phyloP scores from a whole-genome alignment of 2,329 filamentous ascomycete species.

The Ophiognomonia clavigignenti-juglandacearum region DNA sequence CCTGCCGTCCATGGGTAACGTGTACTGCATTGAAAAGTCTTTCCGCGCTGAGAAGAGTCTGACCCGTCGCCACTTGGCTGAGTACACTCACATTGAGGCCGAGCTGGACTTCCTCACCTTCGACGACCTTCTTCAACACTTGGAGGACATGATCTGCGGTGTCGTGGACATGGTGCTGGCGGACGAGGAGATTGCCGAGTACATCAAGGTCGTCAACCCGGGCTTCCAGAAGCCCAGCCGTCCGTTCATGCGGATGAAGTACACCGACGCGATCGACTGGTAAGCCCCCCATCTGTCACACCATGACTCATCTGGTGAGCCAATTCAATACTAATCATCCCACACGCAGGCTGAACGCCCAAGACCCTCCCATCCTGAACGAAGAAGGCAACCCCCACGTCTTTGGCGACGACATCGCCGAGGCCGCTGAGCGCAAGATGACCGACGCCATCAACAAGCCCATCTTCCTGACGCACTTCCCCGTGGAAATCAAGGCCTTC shows the following conservation, averaged over 20 bases:
- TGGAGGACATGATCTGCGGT: conserved; percentile 82
- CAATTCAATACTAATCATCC: background rate
- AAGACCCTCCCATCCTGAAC: conserved; percentile 76
- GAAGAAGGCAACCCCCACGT: conserved; percentile 85
- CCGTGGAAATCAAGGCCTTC: conserved; percentile 95
- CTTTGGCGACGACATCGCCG: conserved; percentile 97
- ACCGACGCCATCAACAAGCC: conserved; percentile 93
- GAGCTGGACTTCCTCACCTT: conserved; percentile 97
- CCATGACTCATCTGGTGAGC: background rate
- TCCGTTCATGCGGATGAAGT: conserved; percentile 93
- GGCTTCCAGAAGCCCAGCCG: conserved; percentile 75
- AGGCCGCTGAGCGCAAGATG: conserved; percentile 95
- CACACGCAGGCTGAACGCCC: conserved; percentile 86
- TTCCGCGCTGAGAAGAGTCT: conserved; percentile 97
- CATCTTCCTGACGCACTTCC: conserved; percentile 97
- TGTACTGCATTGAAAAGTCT: conserved; percentile 97
- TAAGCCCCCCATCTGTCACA: conserved; percentile 1
- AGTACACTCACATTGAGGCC: conserved; percentile 95
- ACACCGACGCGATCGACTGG: conserved; percentile 40
- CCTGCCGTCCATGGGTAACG: conserved; percentile 83
- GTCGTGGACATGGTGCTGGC: conserved; percentile 75
- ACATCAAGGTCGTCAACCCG: conserved; percentile 86
- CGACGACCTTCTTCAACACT: conserved; percentile 77
- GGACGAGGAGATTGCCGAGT: conserved; percentile 66
- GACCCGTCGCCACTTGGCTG: conserved; percentile 87